Evolutionary conservation across 1,284 basidiomycete species (phyloP).

Genomic region (Taiwanofungus camphoratus): DNA sequence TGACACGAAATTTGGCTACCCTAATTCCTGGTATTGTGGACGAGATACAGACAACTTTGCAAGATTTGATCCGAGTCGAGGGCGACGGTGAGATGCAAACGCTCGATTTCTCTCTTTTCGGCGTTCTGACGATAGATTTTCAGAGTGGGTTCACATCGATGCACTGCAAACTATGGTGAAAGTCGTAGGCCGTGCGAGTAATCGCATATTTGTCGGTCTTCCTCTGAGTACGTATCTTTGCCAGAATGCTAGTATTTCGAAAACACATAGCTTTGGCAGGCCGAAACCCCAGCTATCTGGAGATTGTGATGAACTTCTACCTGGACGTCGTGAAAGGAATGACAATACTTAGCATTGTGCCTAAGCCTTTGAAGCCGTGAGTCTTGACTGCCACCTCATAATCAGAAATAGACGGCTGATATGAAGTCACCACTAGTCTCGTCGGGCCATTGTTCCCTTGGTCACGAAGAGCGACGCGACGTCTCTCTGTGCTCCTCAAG

Average conservation of each 20-base stretch:
- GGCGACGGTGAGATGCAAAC: no score
- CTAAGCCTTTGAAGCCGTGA: conserved; percentile 35
- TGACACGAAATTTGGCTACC: no score
- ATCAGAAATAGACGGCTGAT: not conserved
- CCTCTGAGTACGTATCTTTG: conserved; percentile 20
- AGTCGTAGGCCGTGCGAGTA: conserved; percentile 21
- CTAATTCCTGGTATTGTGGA: no score
- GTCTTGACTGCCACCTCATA: conserved; percentile 9
- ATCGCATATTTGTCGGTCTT: conserved; percentile 24
- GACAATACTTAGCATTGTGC: conserved; percentile 30
- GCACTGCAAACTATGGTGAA: conserved; percentile 13
- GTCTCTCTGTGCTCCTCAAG: conserved; percentile 6
- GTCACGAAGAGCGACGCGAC: conserved; percentile 3
- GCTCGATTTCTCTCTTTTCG: not conserved
- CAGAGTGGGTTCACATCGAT: no score
- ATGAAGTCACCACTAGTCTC: conserved; percentile 12
- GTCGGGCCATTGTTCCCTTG: conserved; percentile 16
- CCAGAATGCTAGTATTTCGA: not conserved
- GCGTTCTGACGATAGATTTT: not conserved
- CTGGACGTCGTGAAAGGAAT: conserved; percentile 30
- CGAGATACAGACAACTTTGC: no score
- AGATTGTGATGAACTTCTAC: conserved; percentile 33
- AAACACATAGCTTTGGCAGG: conserved; percentile 17
- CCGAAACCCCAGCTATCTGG: conserved; percentile 32
- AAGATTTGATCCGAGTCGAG: no score